Percentiles rank a stretch among this genome's conserved stretches.
These are phyloP conservation scores for Pelargonium myrrhifolium DNA, from an alignment of 441 rosid genomes.

Conservation along the genomic window DNA sequence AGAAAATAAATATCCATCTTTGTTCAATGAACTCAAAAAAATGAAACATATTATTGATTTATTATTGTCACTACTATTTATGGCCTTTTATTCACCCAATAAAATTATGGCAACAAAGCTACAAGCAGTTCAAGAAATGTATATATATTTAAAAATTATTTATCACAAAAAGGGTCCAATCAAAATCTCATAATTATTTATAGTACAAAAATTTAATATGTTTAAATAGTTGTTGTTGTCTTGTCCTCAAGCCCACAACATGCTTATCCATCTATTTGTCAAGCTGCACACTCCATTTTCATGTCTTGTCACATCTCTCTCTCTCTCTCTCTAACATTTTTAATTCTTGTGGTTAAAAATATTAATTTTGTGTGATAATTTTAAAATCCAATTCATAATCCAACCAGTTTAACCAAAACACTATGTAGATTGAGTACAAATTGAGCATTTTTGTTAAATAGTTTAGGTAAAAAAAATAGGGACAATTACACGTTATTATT, in stretches of 20 bases:
- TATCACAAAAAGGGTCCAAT: background rate
- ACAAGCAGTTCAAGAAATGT: background rate
- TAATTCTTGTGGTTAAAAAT: no score
- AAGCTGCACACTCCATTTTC: background rate
- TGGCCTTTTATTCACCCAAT: background rate
- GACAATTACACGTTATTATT: no score
- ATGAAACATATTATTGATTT: background rate
- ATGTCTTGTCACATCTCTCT: background rate
- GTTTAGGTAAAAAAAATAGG: no score
- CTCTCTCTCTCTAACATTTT: no score
- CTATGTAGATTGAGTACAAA: no score
- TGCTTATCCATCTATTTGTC: background rate
- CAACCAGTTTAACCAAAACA: no score
- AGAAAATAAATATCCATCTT: background rate
- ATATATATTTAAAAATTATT: background rate
- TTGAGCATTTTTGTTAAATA: no score
- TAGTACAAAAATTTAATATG: background rate
- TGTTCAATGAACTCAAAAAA: background rate
- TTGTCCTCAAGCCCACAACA: background rate
- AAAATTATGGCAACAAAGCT: background rate
- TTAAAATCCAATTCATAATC: no score
- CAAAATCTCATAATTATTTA: slow-evolving; percentile 1
- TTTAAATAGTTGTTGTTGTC: background rate
- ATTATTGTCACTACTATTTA: background rate
- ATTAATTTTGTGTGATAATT: no score